Base-by-base conservation (phyloP, 345 rosid species). In the Rhizophora mangle region DNA sequence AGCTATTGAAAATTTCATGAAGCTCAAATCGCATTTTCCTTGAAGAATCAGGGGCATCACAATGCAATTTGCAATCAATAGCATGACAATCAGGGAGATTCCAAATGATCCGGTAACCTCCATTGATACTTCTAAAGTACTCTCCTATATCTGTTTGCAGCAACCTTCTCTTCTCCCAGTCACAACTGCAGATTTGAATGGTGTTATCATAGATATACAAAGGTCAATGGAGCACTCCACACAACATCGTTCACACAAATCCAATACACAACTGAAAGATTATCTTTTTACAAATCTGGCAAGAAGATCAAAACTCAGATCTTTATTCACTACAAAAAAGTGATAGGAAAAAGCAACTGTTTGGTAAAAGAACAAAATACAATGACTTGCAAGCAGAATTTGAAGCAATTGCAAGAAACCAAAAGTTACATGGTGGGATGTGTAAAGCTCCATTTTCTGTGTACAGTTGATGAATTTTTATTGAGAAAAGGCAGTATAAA, bases 81-180 rank as follows among this genome's bases (percentile, higher is more conserved):
- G 87, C 96, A 82, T 95, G 97, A 71, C 99, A 95, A 57, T 85
- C 92, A 32, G 85, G 80, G 68, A 90, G 61, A 83, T 77, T 76
- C 96, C 96, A 87, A 22, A 87, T 68, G 64, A 77, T 78, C 54
- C 46, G 68, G 66, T 58, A 63, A 51, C 79, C 79, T 68, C 74
- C 82, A 76, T 47, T 52, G 16, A 55, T 68, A 67, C 72, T 62
- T 58, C 66, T 76, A 81, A 67, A 73, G 76, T 66, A 58, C 68
- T 64, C 74, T 68, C 74, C 77, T 61, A 79, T 78, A 65, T 79
- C 67, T 60, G 71, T 78, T 71, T 85, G 82, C 76, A 91, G 70
- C 52, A 82, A 71, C 55, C 68, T 80, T 78, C 99, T 82, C 81
- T 82, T 81, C 57, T 39, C 74, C 99, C 99, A 95, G 80, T 95